A percentile compares a stretch with the other conserved stretches of the same genome.
Conservation (phyloP, 75 land plant species). For the Adiantum capillusveneris region DNA sequence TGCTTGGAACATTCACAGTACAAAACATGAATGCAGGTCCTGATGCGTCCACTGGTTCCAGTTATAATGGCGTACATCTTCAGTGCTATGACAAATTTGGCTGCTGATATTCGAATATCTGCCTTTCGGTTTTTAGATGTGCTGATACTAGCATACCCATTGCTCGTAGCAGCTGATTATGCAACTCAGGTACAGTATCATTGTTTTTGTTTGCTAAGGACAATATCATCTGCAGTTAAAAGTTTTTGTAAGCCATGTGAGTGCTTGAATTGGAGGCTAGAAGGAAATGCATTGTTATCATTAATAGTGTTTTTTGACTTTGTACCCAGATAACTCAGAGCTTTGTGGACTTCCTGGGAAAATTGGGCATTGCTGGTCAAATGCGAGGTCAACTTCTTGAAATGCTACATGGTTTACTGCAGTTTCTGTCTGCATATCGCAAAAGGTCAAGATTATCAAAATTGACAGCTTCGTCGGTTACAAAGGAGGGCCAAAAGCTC, state of each 20-base stretch:
- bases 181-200: slow-evolving; percentile 71
- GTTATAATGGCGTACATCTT: slow-evolving; percentile 67
- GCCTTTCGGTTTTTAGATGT: slow-evolving; percentile 85
- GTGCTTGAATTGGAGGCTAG: too few relatives aligned
- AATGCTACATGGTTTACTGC: slow-evolving; percentile 53
- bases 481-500: neutral
- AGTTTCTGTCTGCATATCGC: slow-evolving; percentile 44
- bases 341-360: slow-evolving; percentile 29
- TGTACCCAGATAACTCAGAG: slow-evolving; percentile 21
- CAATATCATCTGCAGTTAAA: too few relatives aligned
- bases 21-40: too few relatives aligned
- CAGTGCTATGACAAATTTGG: slow-evolving; percentile 82
- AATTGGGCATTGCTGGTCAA: slow-evolving; percentile 43
- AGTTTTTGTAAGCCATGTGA: too few relatives aligned
- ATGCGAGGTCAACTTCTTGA: slow-evolving; percentile 47
- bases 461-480: too few relatives aligned
- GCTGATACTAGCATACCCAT: slow-evolving; percentile 53
- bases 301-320: too few relatives aligned
- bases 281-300: too few relatives aligned
- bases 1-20: too few relatives aligned
- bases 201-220: too few relatives aligned
- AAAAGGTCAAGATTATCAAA: neutral
- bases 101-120: slow-evolving; percentile 58
- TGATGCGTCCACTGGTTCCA: slow-evolving; percentile 51
- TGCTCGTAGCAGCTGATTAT: slow-evolving; percentile 39